Percentiles rank a stretch among this genome's conserved stretches.
These are phyloP conservation scores for Circinella umbellata DNA, from an alignment of 371 early-diverging fungal species.

Conservation along the genomic window DNA sequence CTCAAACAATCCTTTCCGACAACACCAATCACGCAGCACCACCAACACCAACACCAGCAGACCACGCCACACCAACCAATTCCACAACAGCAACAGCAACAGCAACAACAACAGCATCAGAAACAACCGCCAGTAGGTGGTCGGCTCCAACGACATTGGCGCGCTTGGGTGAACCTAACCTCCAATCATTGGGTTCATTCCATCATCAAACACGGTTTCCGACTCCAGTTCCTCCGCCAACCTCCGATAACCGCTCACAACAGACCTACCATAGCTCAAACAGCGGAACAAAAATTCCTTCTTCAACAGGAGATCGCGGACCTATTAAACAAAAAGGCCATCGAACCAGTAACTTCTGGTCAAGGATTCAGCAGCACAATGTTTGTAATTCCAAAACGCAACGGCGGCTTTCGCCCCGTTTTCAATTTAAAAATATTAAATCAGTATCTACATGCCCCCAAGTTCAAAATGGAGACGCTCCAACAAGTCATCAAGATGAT, in stretches of 20 bases:
- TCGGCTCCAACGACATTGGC: not conserved
- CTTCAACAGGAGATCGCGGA: constrained; percentile 14
- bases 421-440: constrained; percentile 32
- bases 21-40: not conserved
- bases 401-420: constrained; percentile 23
- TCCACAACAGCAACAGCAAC: not conserved
- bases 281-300: not conserved
- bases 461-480: constrained; percentile 36
- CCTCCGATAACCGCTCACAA: not conserved
- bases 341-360: constrained; percentile 10
- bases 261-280: not conserved
- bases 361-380: constrained; percentile 21
- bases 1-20: not conserved
- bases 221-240: not conserved
- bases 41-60: not conserved
- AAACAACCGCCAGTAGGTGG: not conserved
- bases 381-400: constrained; percentile 30
- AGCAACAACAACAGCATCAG: not conserved
- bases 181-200: constrained; percentile 7
- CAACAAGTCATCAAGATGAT: constrained; percentile 23
- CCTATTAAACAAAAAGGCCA: constrained; percentile 8
- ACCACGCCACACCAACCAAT: not conserved
- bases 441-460: constrained; percentile 10
- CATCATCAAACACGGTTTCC: not conserved
- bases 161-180: not conserved